Conservation (phyloP, 1,139 yeast species). For the Ashbya aceris region DNA sequence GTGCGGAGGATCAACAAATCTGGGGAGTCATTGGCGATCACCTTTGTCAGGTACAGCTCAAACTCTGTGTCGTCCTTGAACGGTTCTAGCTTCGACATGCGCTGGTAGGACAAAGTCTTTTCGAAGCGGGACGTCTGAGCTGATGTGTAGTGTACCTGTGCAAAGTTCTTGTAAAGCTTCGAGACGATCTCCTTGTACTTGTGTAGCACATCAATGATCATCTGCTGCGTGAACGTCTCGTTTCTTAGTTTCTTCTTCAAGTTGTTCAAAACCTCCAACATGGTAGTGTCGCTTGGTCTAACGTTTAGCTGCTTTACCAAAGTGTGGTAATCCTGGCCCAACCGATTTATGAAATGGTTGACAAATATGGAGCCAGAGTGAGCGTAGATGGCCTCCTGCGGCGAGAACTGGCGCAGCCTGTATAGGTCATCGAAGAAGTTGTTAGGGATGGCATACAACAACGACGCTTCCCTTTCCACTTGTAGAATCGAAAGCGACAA, state of each 20-base stretch:
- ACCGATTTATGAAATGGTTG: slow-evolving; percentile 85
- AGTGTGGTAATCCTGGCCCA: slow-evolving; percentile 74
- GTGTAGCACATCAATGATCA: slow-evolving; percentile 69
- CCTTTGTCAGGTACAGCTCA: slow-evolving; percentile 54
- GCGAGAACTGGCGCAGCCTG: slow-evolving; percentile 67
- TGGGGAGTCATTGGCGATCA: slow-evolving; percentile 66
- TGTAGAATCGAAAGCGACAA: slow-evolving; percentile 75
- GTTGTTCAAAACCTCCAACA: slow-evolving; percentile 69
- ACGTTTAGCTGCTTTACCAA: slow-evolving; percentile 32
- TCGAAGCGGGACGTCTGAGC: slow-evolving; percentile 50
- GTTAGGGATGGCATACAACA: slow-evolving; percentile 84
- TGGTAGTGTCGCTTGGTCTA: slow-evolving; percentile 29
- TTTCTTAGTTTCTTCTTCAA: slow-evolving; percentile 85
- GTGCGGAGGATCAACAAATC: slow-evolving; percentile 78
- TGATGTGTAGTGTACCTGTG: slow-evolving; percentile 71
- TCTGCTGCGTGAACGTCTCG: slow-evolving; percentile 86
- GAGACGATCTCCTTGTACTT: slow-evolving; percentile 64
- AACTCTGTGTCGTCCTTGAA: slow-evolving; percentile 72
- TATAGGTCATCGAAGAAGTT: slow-evolving; percentile 71
- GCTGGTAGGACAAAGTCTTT: slow-evolving; percentile 82
- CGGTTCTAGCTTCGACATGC: slow-evolving; percentile 68
- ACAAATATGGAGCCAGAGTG: slow-evolving; percentile 91
- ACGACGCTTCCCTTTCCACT: slow-evolving; percentile 88
- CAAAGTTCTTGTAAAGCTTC: slow-evolving; percentile 84
- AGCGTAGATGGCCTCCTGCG: slow-evolving; percentile 91